phyloP scores from a whole-genome alignment of 75 land plant species.

The Picea glauca region DNA sequence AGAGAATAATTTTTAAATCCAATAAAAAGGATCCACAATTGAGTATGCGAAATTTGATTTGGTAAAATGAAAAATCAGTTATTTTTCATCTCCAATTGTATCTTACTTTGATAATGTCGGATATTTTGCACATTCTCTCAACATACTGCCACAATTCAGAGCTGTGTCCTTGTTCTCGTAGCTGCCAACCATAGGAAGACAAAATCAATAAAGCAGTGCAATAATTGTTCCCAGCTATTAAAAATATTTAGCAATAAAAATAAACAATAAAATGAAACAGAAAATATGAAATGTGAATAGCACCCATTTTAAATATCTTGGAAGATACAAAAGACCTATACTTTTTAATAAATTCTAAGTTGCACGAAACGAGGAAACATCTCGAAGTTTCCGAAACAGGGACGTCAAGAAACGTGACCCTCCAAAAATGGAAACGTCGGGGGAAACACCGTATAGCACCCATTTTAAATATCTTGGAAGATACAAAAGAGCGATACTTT shows the following conservation, averaged over 20 bases:
- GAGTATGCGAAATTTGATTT: background rate
- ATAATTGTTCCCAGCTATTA: background rate
- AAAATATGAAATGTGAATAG: background rate
- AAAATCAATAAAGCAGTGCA: slow-evolving; percentile 7
- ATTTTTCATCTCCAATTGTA: background rate
- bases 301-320: background rate
- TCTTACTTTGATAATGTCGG: slow-evolving; percentile 73
- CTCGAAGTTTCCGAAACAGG: too few relatives aligned
- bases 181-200: slow-evolving; percentile 41
- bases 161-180: slow-evolving; percentile 95
- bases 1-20: slow-evolving; percentile 4
- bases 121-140: slow-evolving; percentile 92
- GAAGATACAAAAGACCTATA: too few relatives aligned
- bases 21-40: background rate
- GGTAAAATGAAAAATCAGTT: background rate
- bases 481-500: too few relatives aligned
- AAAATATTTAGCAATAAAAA: background rate
- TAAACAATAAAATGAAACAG: background rate
- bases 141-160: slow-evolving; percentile 87
- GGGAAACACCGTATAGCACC: background rate
- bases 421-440: too few relatives aligned
- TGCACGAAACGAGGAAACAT: too few relatives aligned
- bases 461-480: background rate
- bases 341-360: too few relatives aligned
- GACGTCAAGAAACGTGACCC: too few relatives aligned